Percentiles rank a stretch among this genome's conserved stretches.
Conservation (phyloP, 2,329 filamentous ascomycete genomes). For the Huntiella bhutanensis region DNA sequence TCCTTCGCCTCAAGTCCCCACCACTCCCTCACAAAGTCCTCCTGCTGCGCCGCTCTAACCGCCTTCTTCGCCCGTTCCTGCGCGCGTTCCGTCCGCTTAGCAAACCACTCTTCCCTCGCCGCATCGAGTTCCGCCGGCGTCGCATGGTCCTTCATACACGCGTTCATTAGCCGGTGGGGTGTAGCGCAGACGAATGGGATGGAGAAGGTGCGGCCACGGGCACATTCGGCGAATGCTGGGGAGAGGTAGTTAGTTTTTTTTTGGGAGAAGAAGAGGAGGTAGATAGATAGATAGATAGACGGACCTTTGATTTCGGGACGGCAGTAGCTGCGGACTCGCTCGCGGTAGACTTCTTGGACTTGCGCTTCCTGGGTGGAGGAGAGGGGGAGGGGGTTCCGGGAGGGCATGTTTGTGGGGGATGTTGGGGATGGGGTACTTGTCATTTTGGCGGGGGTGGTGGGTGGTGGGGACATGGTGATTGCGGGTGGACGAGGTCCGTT, state of each 20-base stretch:
- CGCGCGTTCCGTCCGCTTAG: conserved; percentile 50
- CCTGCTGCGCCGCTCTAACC: conserved; percentile 37
- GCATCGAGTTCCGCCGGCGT: conserved; percentile 71
- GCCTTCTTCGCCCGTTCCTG: conserved; percentile 46
- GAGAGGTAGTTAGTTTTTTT: not conserved
- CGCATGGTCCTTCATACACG: conserved; percentile 75
- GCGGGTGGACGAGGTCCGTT: not conserved
- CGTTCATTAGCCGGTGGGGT: conserved; percentile 74
- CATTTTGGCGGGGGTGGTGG: not conserved
- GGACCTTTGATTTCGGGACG: conserved; percentile 59
- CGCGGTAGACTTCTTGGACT: conserved; percentile 64
- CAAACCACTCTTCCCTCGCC: conserved; percentile 88
- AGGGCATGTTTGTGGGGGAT: conserved; percentile 28
- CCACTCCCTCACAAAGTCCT: conserved; percentile 47
- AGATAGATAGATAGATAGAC: conserved; percentile 13
- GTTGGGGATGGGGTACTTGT: not conserved
- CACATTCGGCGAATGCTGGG: conserved; percentile 79
- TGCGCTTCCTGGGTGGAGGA: conserved; percentile 66
- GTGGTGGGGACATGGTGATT: not conserved
- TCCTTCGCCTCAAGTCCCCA: conserved; percentile 43
- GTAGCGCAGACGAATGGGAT: conserved; percentile 72
- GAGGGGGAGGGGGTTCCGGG: conserved; percentile 64
- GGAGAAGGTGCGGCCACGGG: conserved; percentile 65
- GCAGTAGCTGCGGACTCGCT: conserved; percentile 58
- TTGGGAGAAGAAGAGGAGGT: not conserved